Conservation (phyloP, 495 filamentous ascomycete genomes). For the Penicillium waksmanii region DNA sequence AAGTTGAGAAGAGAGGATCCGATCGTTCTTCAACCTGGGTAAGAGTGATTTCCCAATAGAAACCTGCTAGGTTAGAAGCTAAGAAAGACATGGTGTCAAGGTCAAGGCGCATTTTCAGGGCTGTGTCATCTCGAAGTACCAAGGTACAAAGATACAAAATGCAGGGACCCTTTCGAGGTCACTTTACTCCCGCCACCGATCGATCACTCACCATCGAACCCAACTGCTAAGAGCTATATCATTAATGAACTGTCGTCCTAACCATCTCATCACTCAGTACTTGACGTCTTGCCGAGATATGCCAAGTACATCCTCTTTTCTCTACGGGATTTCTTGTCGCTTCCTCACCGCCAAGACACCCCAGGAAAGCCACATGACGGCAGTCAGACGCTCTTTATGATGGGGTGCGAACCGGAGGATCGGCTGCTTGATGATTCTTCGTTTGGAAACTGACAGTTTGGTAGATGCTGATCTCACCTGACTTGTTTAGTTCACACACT, state of each 20-base stretch:
- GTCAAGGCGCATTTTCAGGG: background rate
- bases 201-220: background rate
- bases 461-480: background rate
- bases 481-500: background rate
- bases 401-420: background rate
- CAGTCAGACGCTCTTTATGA: background rate
- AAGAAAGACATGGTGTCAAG: too few relatives aligned
- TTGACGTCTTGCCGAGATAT: background rate
- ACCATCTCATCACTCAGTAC: background rate
- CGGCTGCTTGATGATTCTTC: background rate
- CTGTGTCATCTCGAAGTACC: background rate
- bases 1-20: background rate
- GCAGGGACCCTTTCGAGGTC: background rate
- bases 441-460: background rate
- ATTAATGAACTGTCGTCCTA: too few relatives aligned
- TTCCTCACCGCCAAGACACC: constrained; percentile 1
- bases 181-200: background rate
- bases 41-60: too few relatives aligned
- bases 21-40: background rate
- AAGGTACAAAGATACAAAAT: background rate
- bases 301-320: background rate
- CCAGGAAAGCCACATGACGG: background rate
- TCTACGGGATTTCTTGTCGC: background rate
- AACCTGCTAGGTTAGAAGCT: too few relatives aligned
- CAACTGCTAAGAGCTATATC: too few relatives aligned